Evolutionary conservation across 768 basidiomycete genomes (phyloP), one percentile per base, ranked within the genome.

Genomic region (Pleurotus tuber-regium): DNA sequence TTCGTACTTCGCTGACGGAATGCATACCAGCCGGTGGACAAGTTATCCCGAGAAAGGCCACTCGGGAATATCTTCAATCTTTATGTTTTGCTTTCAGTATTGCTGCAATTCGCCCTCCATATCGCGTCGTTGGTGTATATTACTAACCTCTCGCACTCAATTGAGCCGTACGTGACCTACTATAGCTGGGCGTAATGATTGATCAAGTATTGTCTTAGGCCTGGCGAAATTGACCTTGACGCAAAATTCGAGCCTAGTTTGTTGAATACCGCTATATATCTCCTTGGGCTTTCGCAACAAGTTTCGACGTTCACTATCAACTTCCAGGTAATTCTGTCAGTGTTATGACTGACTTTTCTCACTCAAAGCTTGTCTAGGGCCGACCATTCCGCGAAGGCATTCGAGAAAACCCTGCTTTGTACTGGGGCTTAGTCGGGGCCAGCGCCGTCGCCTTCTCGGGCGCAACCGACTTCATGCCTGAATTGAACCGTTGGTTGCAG

Each of bases 241-340:
- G 96, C 95, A 49, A 95, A 97, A 65, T 99, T 97, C 60, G 92
- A 93, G 64, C 96, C 97, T 0, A 91, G 85, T 57, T 72, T 99
- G 42, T 75, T 99, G 53, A 99, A 98, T 74, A 96, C 95, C 2
- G 92, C 94, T 35, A 96, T 99, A 61, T 99, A 95, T 71, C 83
- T 98, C 24, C 78, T 99, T 46, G 89, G 95, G 48, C 79, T 98
- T 30, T 95, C 92, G 2, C 96, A 99, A 66, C 97, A 99, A 67
- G 96, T 99, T 1, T 98, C 96, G 5, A 98, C 97, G 0, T 98
- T 99, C 62, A 87, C 94, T 3, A 93, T 98, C 73, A 99, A 99
- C 74, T 99, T 95, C 80, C 92, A 94, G 74, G 86, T 83, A 58
- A 26, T 66, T 57, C n/a, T n/a, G n/a, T n/a, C n/a, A n/a, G n/a